A percentile compares a stretch with the other conserved stretches of the same genome.
These are phyloP conservation scores for Colletotrichum gigasporum DNA, from an alignment of 2,329 filamentous ascomycete genomes.

Conservation along the genomic window DNA sequence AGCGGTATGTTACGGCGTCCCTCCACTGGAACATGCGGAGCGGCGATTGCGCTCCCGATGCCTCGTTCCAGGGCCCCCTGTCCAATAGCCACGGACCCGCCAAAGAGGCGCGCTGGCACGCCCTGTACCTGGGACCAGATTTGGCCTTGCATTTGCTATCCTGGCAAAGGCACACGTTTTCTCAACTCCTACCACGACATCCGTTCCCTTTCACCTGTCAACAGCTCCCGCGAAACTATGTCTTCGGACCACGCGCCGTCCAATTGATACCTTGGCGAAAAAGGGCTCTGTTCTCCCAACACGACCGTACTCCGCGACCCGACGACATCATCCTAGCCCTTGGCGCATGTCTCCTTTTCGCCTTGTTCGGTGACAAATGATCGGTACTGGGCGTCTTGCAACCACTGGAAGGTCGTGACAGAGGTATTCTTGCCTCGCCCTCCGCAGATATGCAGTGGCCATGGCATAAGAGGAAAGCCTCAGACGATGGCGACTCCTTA, in stretches of 20 bases:
- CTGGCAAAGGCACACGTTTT: constrained; percentile 30
- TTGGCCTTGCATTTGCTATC: constrained; percentile 25
- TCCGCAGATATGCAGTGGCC: constrained; percentile 47
- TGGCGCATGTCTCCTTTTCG: constrained; percentile 30
- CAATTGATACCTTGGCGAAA: constrained; percentile 24
- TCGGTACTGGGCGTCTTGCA: constrained; percentile 8
- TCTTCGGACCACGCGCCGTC: constrained; percentile 11
- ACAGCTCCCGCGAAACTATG: constrained; percentile 26
- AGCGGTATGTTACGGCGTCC: neutral
- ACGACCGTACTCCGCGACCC: neutral
- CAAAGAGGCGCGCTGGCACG: constrained; percentile 21
- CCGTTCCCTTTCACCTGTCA: neutral
- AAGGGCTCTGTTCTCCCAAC: constrained; percentile 14
- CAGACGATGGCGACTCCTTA: constrained; percentile 42
- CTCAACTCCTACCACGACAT: constrained; percentile 23
- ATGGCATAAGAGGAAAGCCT: constrained; percentile 44
- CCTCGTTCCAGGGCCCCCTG: constrained; percentile 19
- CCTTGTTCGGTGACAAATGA: constrained; percentile 25
- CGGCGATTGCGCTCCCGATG: constrained; percentile 21
- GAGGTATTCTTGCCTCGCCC: constrained; percentile 19
- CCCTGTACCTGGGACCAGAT: constrained; percentile 19
- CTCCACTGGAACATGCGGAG: constrained; percentile 12
- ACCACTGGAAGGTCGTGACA: constrained; percentile 27
- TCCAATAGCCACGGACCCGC: constrained; percentile 24
- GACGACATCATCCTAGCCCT: constrained; percentile 13